phyloP scores from a whole-genome alignment of 2,329 filamentous ascomycete species.

The Epichloe typhina region DNA sequence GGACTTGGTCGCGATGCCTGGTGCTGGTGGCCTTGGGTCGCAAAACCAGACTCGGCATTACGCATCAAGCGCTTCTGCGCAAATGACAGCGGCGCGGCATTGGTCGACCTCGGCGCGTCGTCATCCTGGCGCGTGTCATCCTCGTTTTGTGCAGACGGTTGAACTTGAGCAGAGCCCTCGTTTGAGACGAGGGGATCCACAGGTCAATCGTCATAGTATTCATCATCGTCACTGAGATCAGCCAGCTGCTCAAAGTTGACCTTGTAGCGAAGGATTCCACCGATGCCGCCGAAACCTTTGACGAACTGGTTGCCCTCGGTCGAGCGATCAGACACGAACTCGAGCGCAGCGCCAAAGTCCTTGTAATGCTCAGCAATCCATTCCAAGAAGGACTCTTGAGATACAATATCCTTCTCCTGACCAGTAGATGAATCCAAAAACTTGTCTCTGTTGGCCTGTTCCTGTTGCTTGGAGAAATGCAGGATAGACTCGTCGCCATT shows the following conservation, averaged over 20 bases:
- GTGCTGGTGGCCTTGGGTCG: slow-evolving; percentile 32
- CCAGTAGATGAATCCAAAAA: slow-evolving; percentile 95
- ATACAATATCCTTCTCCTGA: slow-evolving; percentile 89
- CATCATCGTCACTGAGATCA: slow-evolving; percentile 86
- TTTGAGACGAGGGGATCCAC: slow-evolving; percentile 70
- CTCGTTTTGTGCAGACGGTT: slow-evolving; percentile 30
- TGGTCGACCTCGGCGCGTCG: slow-evolving; percentile 28
- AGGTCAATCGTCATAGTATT: slow-evolving; percentile 92
- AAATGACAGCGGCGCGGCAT: slow-evolving; percentile 31
- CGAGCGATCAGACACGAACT: slow-evolving; percentile 95
- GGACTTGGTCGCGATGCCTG: slow-evolving; percentile 50
- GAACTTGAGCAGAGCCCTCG: slow-evolving; percentile 70
- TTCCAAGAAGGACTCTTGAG: slow-evolving; percentile 89
- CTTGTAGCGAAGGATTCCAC: slow-evolving; percentile 95
- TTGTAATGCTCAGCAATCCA: slow-evolving; percentile 99
- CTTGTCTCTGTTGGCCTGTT: slow-evolving; percentile 57
- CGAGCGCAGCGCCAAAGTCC: slow-evolving; percentile 87
- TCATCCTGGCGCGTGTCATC: slow-evolving; percentile 27
- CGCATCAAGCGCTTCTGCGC: slow-evolving; percentile 35
- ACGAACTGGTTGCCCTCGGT: slow-evolving; percentile 99
- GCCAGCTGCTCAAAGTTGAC: slow-evolving; percentile 99
- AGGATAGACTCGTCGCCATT: slow-evolving; percentile 60
- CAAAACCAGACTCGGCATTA: slow-evolving; percentile 31
- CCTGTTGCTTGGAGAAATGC: slow-evolving; percentile 72
- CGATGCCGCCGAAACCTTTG: slow-evolving; percentile 97